Percentiles rank a stretch among this genome's conserved stretches.
Conservation (phyloP, 805 yeast species). For the Hagleromyces aurorensis region DNA sequence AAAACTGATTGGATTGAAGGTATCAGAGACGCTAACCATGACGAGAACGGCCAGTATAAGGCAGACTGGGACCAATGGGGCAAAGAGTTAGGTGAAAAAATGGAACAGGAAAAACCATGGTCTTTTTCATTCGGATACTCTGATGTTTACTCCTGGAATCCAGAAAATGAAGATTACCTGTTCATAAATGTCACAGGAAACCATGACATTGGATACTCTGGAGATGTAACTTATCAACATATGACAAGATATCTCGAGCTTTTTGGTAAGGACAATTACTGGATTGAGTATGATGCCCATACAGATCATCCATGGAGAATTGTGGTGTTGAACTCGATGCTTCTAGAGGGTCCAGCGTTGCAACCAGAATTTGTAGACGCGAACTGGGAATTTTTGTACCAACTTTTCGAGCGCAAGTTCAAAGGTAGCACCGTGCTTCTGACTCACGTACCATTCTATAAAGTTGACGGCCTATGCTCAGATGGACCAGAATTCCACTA, state of each 20-base stretch:
- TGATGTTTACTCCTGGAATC: slow-evolving; percentile 63
- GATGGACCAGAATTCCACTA: slow-evolving; percentile 76
- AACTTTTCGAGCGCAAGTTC: slow-evolving; percentile 47
- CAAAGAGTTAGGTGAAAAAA: slow-evolving; percentile 16
- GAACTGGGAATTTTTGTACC: slow-evolving; percentile 67
- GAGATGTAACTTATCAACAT: slow-evolving; percentile 90
- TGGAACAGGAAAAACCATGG: slow-evolving; percentile 19
- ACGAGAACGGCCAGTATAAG: slow-evolving; percentile 21
- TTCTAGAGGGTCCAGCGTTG: slow-evolving; percentile 84
- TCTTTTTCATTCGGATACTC: slow-evolving; percentile 42
- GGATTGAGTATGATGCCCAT: slow-evolving; percentile 58
- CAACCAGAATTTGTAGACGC: slow-evolving; percentile 60
- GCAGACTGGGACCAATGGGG: slow-evolving; percentile 27
- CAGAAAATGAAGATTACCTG: slow-evolving; percentile 46
- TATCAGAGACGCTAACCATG: slow-evolving; percentile 30
- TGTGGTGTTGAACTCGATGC: slow-evolving; percentile 77
- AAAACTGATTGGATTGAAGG: slow-evolving; percentile 48
- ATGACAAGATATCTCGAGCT: slow-evolving; percentile 65
- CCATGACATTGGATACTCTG: slow-evolving; percentile 93
- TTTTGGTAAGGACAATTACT: slow-evolving; percentile 83
- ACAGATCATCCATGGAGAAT: slow-evolving; percentile 74
- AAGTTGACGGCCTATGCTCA: slow-evolving; percentile 69
- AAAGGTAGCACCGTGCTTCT: slow-evolving; percentile 74
- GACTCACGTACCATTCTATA: slow-evolving; percentile 87
- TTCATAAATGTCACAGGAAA: slow-evolving; percentile 87